These are phyloP conservation scores for Leonotis leonurus DNA, from an alignment of 257 asterid species.

Conservation along the genomic window DNA sequence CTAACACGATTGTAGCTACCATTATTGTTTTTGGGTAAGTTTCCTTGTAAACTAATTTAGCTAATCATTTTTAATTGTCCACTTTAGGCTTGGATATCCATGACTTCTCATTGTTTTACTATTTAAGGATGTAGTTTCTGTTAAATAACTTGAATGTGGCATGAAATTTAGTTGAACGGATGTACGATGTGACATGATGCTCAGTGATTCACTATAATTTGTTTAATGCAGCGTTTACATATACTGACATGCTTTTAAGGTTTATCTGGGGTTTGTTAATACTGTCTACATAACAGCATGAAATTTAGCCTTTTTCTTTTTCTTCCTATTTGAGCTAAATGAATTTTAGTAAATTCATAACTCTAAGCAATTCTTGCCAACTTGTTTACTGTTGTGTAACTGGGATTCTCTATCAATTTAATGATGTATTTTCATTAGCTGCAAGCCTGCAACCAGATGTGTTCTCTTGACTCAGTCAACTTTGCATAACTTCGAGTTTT, in stretches of 20 bases:
- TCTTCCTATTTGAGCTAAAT: neutral
- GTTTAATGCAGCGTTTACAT: neutral
- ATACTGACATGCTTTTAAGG: neutral
- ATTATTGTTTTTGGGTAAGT: conserved; percentile 73
- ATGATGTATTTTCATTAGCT: neutral
- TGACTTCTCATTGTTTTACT: neutral
- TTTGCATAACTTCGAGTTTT: conserved; percentile 5
- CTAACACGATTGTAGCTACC: conserved; percentile 53
- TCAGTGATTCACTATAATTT: neutral
- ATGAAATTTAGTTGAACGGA: neutral
- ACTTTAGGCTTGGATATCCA: neutral
- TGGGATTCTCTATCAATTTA: neutral
- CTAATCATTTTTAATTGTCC: neutral
- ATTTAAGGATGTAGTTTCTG: neutral
- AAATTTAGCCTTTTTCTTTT: neutral
- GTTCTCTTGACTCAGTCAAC: neutral
- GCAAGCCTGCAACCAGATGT: neutral
- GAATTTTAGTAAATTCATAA: neutral
- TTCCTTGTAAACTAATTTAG: conserved; percentile 12
- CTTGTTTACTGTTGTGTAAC: neutral
- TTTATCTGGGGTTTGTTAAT: neutral
- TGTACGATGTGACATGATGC: neutral
- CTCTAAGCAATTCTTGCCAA: conserved; percentile 4
- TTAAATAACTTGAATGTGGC: neutral
- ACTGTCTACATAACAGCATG: neutral